Percentiles rank a stretch among this genome's conserved stretches.
Conservation (phyloP, 2,329 filamentous ascomycete species). For the Chaetomium sp. region DNA sequence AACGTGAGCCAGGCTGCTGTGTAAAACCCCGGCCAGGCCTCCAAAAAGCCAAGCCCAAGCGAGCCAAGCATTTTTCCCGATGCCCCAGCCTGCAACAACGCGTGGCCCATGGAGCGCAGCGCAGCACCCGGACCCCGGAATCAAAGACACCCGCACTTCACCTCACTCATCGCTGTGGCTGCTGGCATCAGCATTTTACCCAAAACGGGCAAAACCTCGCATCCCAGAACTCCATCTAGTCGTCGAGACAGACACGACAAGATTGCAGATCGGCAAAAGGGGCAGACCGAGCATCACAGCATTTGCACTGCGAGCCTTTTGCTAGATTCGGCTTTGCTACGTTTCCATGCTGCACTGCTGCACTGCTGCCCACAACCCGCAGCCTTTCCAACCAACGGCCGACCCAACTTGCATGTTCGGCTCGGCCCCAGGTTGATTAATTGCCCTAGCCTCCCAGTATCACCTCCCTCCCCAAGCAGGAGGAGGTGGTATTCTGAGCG, state of each 20-base stretch:
- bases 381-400: too few relatives aligned
- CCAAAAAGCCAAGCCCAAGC: not conserved
- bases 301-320: not conserved
- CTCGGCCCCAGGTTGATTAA: too few relatives aligned
- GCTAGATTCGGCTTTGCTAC: not conserved
- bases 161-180: not conserved
- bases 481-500: too few relatives aligned
- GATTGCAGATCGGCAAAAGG: conserved; percentile 5
- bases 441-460: too few relatives aligned
- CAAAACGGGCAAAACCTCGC: not conserved
- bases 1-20: not conserved
- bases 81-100: not conserved
- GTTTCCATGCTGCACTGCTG: not conserved
- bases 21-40: not conserved
- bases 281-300: not conserved
- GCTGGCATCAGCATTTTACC: not conserved
- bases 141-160: too few relatives aligned
- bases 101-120: conserved; percentile 1
- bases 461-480: too few relatives aligned
- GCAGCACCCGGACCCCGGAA: not conserved
- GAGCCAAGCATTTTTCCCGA: conserved; percentile 2
- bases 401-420: too few relatives aligned
- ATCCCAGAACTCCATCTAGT: not conserved
- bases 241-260: not conserved
- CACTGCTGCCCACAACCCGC: too few relatives aligned